Evolutionary conservation across 495 filamentous ascomycete genomes (phyloP).

Genomic region (Aspergillus olivimuriae): DNA sequence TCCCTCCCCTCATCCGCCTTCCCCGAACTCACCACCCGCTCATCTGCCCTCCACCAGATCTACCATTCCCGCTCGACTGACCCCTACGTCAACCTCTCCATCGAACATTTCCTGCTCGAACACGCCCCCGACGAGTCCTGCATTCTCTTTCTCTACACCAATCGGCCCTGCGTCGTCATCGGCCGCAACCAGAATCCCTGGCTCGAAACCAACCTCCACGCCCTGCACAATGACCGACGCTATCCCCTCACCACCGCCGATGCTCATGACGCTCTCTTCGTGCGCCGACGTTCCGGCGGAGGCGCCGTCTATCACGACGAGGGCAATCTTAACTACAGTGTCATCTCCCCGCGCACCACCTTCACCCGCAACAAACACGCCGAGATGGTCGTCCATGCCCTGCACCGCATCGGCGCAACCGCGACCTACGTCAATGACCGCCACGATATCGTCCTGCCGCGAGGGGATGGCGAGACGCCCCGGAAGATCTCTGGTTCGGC

Average conservation of each 20-base stretch:
- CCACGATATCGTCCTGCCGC: slow-evolving; percentile 81
- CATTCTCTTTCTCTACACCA: slow-evolving; percentile 81
- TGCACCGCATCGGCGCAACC: slow-evolving; percentile 42
- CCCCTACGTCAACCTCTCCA: slow-evolving; percentile 91
- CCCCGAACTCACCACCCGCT: slow-evolving; percentile 35
- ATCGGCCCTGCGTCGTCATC: slow-evolving; percentile 78
- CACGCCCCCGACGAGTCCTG: slow-evolving; percentile 62
- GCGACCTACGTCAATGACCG: slow-evolving; percentile 73
- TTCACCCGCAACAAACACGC: slow-evolving; percentile 87
- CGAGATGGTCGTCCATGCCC: slow-evolving; percentile 78
- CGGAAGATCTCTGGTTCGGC: slow-evolving; percentile 89
- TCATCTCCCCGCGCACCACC: slow-evolving; percentile 65
- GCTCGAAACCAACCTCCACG: slow-evolving; percentile 74
- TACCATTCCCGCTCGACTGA: slow-evolving; percentile 69
- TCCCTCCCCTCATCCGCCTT: slow-evolving; percentile 32
- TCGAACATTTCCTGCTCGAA: slow-evolving; percentile 84
- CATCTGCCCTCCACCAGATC: slow-evolving; percentile 53
- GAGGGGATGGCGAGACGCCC: slow-evolving; percentile 29
- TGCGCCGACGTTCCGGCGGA: slow-evolving; percentile 79
- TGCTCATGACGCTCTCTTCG: slow-evolving; percentile 50
- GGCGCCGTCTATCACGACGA: slow-evolving; percentile 90
- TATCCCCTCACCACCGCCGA: slow-evolving; percentile 9
- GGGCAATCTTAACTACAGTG: slow-evolving; percentile 89
- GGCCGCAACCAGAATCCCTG: slow-evolving; percentile 98
- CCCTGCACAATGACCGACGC: slow-evolving; percentile 42